Base-by-base conservation (phyloP, 2,329 filamentous ascomycete species). In the Xylariales sp. region DNA sequence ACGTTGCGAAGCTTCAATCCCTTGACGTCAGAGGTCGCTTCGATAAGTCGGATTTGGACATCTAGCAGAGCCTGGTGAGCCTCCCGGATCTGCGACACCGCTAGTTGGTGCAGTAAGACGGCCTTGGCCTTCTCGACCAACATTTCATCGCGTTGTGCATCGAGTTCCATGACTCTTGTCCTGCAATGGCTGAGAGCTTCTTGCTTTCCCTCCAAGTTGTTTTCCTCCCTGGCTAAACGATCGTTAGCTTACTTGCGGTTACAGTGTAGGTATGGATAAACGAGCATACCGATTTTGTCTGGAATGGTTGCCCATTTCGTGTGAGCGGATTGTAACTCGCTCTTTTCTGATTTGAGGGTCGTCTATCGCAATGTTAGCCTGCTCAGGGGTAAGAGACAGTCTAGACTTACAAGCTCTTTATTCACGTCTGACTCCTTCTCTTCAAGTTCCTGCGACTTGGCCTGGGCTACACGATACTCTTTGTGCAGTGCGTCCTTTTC, bases 21-120 rank as follows among this genome's bases (percentile, higher is more conserved):
- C 32, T 79, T 71, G 3, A 85, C 62, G 54, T 98, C 93, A 0
- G 89, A 96, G n/a, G 71, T 62, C 1, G 88, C 90, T 67, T 98
- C 93, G 21, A 94, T 76, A 1, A 77, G 66, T 46, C 80, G 73
- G 32, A 96, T 72, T 50, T 86, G 76, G 2, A 78, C 80, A 52
- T 90, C 81, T 12, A 90, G 62, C 9, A 88, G 65, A 11, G 76
- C 74, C 33, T 82, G 72, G 39, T 86, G 79, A 5, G 79, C 71
- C 36, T 69, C 62, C 11, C 78, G 76, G 32, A 95, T 74, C 15
- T 63, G 57, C n/a, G 74, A 71, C 6, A 94, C 74, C 4, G 77
- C 68, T 49, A 76, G 73, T 59, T 82, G 68, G 50, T 75, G 73
- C 29, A 61, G 55, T 24, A 83, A 57, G 20, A 71, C 66, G 5